Evolutionary conservation across 2,329 filamentous ascomycete species (phyloP).

Genomic region (Orbilia blumenaviensis): DNA sequence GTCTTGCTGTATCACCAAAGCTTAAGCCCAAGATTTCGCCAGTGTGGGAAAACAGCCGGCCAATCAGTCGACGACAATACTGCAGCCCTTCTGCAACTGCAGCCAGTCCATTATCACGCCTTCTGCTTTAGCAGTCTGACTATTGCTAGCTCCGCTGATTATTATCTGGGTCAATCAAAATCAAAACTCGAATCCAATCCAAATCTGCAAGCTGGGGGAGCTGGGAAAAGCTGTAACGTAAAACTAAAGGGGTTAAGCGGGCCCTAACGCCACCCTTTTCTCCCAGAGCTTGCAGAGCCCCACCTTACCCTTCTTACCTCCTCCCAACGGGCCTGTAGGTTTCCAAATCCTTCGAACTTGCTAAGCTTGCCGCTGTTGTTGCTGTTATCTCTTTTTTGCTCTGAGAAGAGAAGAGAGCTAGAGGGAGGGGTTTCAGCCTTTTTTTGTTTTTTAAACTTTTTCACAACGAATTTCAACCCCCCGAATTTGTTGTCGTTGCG

Average conservation of each 20-base stretch:
- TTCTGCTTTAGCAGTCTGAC: not conserved
- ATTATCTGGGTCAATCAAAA: not conserved
- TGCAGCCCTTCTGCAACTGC: not conserved
- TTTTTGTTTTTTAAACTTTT: not conserved
- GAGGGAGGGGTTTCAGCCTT: conserved; percentile 19
- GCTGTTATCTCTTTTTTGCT: conserved; percentile 11
- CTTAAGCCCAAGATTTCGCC: not conserved
- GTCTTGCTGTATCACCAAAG: conserved; percentile 1
- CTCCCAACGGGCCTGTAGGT: conserved; percentile 25
- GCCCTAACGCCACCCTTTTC: conserved; percentile 8
- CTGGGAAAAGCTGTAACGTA: not conserved
- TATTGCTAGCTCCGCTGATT: not conserved
- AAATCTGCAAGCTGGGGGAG: too few relatives aligned
- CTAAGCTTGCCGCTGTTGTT: too few relatives aligned
- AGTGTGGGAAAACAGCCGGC: conserved; percentile 1
- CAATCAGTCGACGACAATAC: conserved; percentile 25
- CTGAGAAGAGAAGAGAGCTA: too few relatives aligned
- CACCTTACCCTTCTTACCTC: not conserved
- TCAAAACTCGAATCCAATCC: not conserved
- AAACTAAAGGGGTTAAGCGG: conserved; percentile 19
- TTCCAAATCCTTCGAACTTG: conserved; percentile 52
- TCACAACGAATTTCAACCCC: not conserved
- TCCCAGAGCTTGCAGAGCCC: too few relatives aligned
- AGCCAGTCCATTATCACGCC: not conserved
- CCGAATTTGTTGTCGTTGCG: conserved; percentile 5